These are phyloP conservation scores for Urtica urens DNA, from an alignment of 306 rosid genomes.

Conservation along the genomic window DNA sequence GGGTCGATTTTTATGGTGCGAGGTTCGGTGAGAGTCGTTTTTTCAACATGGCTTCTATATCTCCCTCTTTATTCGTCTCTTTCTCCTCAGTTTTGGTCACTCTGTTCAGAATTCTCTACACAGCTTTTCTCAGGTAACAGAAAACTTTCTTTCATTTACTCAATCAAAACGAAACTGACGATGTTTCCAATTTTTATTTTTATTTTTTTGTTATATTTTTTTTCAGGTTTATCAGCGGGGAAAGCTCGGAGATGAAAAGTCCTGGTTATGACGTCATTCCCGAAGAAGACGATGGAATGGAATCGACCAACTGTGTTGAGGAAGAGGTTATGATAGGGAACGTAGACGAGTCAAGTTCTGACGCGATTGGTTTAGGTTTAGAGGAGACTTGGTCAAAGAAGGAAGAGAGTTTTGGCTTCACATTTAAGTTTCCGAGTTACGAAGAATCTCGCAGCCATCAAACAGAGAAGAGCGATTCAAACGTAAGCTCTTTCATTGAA, in stretches of 20 bases:
- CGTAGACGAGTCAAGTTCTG: constrained; percentile 2
- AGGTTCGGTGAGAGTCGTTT: constrained; percentile 26
- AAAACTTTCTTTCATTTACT: neutral
- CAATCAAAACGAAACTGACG: too few species aligned
- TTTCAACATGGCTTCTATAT: constrained; percentile 19
- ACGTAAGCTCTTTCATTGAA: constrained; percentile 12
- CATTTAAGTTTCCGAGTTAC: constrained; percentile 54
- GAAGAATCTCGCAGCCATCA: constrained; percentile 31
- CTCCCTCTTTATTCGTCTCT: constrained; percentile 26
- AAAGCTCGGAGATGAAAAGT: constrained; percentile 6
- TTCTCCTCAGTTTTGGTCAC: constrained; percentile 33
- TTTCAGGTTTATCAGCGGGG: constrained; percentile 28
- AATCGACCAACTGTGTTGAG: constrained; percentile 6
- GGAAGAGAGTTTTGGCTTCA: constrained; percentile 40
- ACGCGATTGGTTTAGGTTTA: neutral
- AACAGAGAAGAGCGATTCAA: constrained; percentile 13
- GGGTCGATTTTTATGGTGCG: constrained; percentile 18
- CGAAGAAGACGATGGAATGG: neutral
- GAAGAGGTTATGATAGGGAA: constrained; percentile 12
- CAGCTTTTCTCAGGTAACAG: constrained; percentile 36
- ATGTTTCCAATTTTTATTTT: neutral
- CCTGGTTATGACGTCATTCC: constrained; percentile 1
- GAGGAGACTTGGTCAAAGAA: constrained; percentile 6
- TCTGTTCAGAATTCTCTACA: constrained; percentile 36
- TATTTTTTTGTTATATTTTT: neutral